Percentiles rank a stretch among this genome's conserved stretches.
phyloP scores from a whole-genome alignment of 805 yeast species.

The Saccharomycopsis vini region DNA sequence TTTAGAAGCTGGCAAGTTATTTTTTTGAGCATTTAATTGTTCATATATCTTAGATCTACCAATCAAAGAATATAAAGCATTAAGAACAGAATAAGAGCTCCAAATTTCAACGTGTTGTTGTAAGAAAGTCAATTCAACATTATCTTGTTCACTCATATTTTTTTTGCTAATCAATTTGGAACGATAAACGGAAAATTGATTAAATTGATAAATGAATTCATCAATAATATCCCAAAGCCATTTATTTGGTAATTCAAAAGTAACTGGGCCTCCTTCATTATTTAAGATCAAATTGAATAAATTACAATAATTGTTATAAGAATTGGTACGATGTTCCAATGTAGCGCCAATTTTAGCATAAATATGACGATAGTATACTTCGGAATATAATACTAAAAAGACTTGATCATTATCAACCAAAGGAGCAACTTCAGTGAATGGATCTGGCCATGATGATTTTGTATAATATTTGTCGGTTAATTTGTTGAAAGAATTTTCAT shows the following conservation, averaged over 20 bases:
- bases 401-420: slow-evolving; percentile 37
- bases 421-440: slow-evolving; percentile 33
- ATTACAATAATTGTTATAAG: slow-evolving; percentile 41
- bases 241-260: slow-evolving; percentile 37
- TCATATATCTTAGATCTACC: slow-evolving; percentile 33
- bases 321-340: slow-evolving; percentile 36
- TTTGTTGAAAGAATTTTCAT: slow-evolving; percentile 37
- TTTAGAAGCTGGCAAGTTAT: slow-evolving; percentile 13
- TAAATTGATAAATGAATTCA: slow-evolving; percentile 44
- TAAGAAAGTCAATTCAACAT: slow-evolving; percentile 30
- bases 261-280: slow-evolving; percentile 34
- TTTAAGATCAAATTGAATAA: slow-evolving; percentile 38
- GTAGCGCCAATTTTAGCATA: slow-evolving; percentile 37
- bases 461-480: slow-evolving; percentile 37
- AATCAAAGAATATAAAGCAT: slow-evolving; percentile 39
- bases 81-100: slow-evolving; percentile 39
- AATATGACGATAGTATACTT: slow-evolving; percentile 41
- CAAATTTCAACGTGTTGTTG: slow-evolving; percentile 34
- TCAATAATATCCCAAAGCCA: slow-evolving; percentile 48
- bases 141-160: slow-evolving; percentile 22
- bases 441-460: slow-evolving; percentile 38
- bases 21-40: slow-evolving; percentile 29
- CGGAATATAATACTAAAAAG: slow-evolving; percentile 38
- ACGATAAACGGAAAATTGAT: slow-evolving; percentile 35
- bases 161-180: slow-evolving; percentile 28